Evolutionary conservation across 192 early-diverging fungal species (phyloP).

Genomic region (Gamsiella multidivaricata): DNA sequence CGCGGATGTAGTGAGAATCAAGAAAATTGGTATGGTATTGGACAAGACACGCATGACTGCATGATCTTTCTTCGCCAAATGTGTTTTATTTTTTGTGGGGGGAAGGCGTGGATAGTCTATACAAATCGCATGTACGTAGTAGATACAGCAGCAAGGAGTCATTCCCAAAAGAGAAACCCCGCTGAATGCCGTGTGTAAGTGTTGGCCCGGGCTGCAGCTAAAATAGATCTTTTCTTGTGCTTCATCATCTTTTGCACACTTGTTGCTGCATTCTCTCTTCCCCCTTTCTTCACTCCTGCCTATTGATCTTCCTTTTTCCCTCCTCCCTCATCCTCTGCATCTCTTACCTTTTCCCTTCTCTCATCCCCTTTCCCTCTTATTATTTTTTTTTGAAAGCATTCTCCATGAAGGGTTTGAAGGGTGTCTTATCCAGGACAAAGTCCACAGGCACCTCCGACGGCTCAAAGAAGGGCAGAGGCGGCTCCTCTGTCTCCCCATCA

Average conservation of each 20-base stretch:
- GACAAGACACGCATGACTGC: too few relatives aligned
- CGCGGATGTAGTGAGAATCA: too few relatives aligned
- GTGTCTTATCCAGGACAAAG: slow-evolving; percentile 8
- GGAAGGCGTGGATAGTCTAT: too few relatives aligned
- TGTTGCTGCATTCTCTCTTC: too few relatives aligned
- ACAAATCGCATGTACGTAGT: too few relatives aligned
- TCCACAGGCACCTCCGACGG: slow-evolving; percentile 2
- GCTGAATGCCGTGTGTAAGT: too few relatives aligned
- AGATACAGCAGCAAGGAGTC: too few relatives aligned
- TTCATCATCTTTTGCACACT: neutral
- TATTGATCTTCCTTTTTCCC: neutral
- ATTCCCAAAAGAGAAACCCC: too few relatives aligned
- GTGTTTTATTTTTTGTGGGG: too few relatives aligned
- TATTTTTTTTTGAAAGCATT: neutral
- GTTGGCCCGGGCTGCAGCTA: neutral
- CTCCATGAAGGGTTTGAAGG: slow-evolving; percentile 5
- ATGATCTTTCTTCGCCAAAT: too few relatives aligned
- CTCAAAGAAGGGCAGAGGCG: neutral
- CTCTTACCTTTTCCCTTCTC: neutral
- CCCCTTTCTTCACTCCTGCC: neutral
- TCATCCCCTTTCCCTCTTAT: neutral
- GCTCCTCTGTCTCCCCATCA: neutral
- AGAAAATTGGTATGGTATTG: too few relatives aligned
- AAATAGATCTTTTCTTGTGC: neutral
- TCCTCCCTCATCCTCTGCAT: neutral